Percentiles rank a stretch among this genome's conserved stretches.
Conservation (phyloP, 805 yeast genomes). For the Millerago galiae region DNA sequence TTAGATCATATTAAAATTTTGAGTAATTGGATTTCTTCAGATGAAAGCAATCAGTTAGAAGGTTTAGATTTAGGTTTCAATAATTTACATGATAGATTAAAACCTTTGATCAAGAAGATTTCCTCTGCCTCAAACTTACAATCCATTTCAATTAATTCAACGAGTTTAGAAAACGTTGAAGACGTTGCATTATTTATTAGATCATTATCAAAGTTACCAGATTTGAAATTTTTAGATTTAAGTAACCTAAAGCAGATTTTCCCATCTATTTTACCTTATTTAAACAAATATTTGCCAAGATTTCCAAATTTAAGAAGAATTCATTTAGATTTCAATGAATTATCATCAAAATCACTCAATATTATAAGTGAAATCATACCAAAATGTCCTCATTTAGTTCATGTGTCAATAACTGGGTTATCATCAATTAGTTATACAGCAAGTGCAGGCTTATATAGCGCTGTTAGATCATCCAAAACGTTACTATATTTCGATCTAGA, state of each 20-base stretch:
- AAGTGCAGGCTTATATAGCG: conserved; percentile 59
- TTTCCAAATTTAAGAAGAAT: conserved; percentile 59
- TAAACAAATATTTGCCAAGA: conserved; percentile 61
- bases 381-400: conserved; percentile 57
- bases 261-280: conserved; percentile 50
- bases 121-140: conserved; percentile 24
- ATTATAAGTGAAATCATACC: conserved; percentile 63
- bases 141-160: conserved; percentile 59
- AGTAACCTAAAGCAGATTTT: conserved; percentile 64
- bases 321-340: conserved; percentile 64
- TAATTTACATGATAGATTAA: conserved; percentile 40
- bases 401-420: conserved; percentile 65
- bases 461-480: conserved; percentile 60
- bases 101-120: conserved; percentile 20
- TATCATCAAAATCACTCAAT: conserved; percentile 49
- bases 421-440: conserved; percentile 49
- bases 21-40: conserved; percentile 49
- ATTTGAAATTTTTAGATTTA: conserved; percentile 66
- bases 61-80: conserved; percentile 87
- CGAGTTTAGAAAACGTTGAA: conserved; percentile 48
- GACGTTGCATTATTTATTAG: conserved; percentile 45
- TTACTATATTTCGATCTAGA: conserved; percentile 67
- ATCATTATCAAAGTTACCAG: conserved; percentile 45
- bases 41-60: conserved; percentile 31
- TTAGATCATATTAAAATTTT: conserved; percentile 52